Base-by-base conservation (phyloP, 192 early-diverging fungal genomes). In the Rhizoclosmatium globosum region DNA sequence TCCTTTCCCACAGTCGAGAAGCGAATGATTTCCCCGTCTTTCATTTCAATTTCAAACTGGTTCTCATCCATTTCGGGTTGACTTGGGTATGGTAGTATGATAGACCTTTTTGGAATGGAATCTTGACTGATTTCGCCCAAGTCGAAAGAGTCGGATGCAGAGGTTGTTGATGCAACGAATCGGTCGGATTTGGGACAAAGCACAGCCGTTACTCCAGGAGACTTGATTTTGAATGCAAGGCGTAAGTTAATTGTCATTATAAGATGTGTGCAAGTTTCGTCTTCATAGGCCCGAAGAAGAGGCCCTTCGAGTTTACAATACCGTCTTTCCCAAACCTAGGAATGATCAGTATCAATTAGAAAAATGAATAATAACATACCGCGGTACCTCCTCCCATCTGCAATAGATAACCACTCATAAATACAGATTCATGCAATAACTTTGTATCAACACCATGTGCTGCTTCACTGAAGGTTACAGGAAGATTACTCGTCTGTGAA, bases 21-120 rank as follows among this genome's bases (percentile, higher is more conserved):
- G 19, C 13, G 39, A 67, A 76, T 76, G 4, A 64, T 19, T 46
- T 76, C 74, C 19, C 74, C 74, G 41, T 76, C 74, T 23, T 76
- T 76, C 74, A 76, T 64, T 53, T 76, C 74, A 56, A 76, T 76
- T 46, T 76, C 74, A 66, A 76, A 76, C 46, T 66, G 15, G 42
- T 76, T 64, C 45, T 61, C 74, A 13, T 19, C 38, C 4, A 62
- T 19, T 62, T 62, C 60, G 6, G 15, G 11, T 21, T 53, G 9
- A 53, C 50, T 53, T 53, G 9, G 17, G 17, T 7, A 53, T 53
- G 6, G 9, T 7, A 53, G 50, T 31, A 53, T 7, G 17, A 53
- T 53, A 7, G 17, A 13, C 17, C 1, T 53, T 13, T 53, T 53
- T 0, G 50, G 9, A 13, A 13, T 7, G 17, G 50, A 53, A 7